Evolutionary conservation across 495 filamentous ascomycete genomes (phyloP).

Genomic region (Pseudevernia furfuracea): DNA sequence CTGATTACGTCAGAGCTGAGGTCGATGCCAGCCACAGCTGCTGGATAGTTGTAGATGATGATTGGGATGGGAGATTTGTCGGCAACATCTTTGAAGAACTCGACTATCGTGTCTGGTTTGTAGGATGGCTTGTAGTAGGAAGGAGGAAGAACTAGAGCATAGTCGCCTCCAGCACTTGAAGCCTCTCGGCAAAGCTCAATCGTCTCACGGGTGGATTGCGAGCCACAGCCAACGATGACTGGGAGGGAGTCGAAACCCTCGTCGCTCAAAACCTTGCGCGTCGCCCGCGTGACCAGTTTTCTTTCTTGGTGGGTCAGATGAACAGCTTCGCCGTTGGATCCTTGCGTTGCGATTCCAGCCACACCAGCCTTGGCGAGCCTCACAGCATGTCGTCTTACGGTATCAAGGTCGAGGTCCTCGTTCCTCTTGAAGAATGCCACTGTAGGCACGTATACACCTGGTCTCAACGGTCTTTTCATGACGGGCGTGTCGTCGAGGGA

Average conservation of each 20-base stretch:
- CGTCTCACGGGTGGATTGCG: conserved; percentile 79
- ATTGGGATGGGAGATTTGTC: conserved; percentile 77
- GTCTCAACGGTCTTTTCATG: conserved; percentile 30
- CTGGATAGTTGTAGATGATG: conserved; percentile 91
- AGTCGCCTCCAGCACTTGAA: conserved; percentile 66
- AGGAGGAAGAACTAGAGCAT: conserved; percentile 77
- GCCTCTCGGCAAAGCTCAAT: conserved; percentile 74
- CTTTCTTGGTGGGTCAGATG: conserved; percentile 68
- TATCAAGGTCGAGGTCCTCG: conserved; percentile 57
- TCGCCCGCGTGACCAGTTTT: conserved; percentile 60
- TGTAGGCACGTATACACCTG: conserved; percentile 62
- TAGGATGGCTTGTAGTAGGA: conserved; percentile 72
- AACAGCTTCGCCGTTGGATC: conserved; percentile 85
- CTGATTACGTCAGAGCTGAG: conserved; percentile 75
- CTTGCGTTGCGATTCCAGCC: conserved; percentile 74
- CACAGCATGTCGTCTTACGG: conserved; percentile 66
- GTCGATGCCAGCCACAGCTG: conserved; percentile 71
- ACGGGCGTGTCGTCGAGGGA: conserved; percentile 29
- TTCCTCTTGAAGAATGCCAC: conserved; percentile 58
- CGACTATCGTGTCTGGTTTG: conserved; percentile 47
- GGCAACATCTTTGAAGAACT: conserved; percentile 73
- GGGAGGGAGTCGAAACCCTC: conserved; percentile 61
- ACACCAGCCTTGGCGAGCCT: conserved; percentile 77
- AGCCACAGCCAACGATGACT: conserved; percentile 77
- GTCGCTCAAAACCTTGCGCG: conserved; percentile 65